Evolutionary conservation across 305 asterid genomes (phyloP), one percentile per base, ranked within the genome.

Genomic region (Fraxinus sp.): DNA sequence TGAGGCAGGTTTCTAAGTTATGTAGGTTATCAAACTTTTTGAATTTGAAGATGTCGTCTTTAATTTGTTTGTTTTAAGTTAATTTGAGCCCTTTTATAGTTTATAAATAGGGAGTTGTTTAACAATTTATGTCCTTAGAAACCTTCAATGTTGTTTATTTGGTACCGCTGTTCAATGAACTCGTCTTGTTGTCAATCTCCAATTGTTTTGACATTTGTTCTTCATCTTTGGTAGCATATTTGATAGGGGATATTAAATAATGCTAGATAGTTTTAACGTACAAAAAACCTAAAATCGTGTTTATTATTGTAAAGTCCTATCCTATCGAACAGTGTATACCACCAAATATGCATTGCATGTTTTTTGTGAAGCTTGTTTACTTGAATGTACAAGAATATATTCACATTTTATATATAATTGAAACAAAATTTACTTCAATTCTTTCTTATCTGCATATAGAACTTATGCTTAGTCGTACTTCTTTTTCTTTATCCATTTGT

Each of bases 1-100:
- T 39, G 46, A 7, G 74, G 77, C 36, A 72, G 79, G 83, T 28
- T 81, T 80, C 75, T 72, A 57, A 35, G 57, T 22, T 30, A 30
- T 70, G 30, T 70, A 49, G 59, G 79, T 6, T 57, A 32, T 43
- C 16, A 0, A 74, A 73, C 33, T 41, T 39, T 33, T 80, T 18
- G 80, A 20, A 20, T 33, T 52, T 32, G 8, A 52, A 16, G 22
- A 72, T 52, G n/a, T 80, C 35, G 37, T 32, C 33, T 16, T 52
- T 52, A 52, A 68, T 70, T 30, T 46, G 75, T 13, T 80, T 18
- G 28, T 18, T 37, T 24, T 68, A 39, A 41, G 36, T 73, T 52
- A 33, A 36, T 81, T 52, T 52, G 62, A 52, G 22, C 22, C 62
- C 62, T 52, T 52, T 52, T 16, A 16, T 52, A 52, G 62, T 14